Base-by-base conservation (phyloP, 1,139 yeast species). In the Blastobotrys apis region DNA sequence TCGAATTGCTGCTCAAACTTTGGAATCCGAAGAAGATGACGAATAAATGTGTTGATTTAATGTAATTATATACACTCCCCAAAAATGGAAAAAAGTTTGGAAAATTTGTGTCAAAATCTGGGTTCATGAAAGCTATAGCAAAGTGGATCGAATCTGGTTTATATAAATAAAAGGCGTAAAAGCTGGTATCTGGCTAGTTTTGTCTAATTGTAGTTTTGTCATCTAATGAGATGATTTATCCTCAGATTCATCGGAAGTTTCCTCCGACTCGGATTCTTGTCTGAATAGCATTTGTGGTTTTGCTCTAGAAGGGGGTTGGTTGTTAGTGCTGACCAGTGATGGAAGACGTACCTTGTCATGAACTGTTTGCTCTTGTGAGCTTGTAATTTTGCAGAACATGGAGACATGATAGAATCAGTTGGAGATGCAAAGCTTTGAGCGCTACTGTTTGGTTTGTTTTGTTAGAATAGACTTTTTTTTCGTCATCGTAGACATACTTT, bases 1-100 rank as follows among this genome's bases (percentile, higher is more conserved):
- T 80, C 97, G 98, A 84, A 92, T 92, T 75, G 98, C 98, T 71
- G 96, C 95, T 72, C 97, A 90, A 80, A 87, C 96, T 72, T 81
- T 86, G 74, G 95, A 78, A 69, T 90, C 85, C 73, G 94, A 85
- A 73, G 67, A 62, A 43, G 63, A 62, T 51, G 76, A 73, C 61
- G 74, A 72, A 62, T 67, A 69, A 65, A 23, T 23, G 6, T 6
- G 10, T 6, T 10, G 26, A 23, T 39, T 37, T 39, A 39, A 39
- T 39, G 45, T 32, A 34, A 33, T 33, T 33, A 33, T 33, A 33
- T 29, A 29, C n/a, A 9, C 32, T 15, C 10, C 10, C 10, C 26
- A 23, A 23, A 23, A 23, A 23, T 6, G 6, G 26, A 23, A 6
- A 23, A 23, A 23, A 23, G 10, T 23, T 23, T 6, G 26, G 26